Evolutionary conservation across 2,329 filamentous ascomycete species (phyloP).

Genomic region (Lasiodiplodia sp.): DNA sequence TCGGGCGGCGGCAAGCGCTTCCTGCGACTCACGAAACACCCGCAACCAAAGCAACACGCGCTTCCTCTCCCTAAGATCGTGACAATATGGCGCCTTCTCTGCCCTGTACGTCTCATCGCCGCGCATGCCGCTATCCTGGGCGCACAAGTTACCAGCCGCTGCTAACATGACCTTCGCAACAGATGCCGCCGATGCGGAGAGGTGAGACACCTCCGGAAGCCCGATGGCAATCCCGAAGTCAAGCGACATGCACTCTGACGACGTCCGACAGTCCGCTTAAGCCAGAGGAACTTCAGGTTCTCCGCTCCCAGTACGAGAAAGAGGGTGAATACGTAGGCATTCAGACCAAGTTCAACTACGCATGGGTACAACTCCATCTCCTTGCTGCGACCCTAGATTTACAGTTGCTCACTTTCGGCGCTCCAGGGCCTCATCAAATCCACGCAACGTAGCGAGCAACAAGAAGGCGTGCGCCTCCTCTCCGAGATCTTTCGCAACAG

Average conservation of each 20-base stretch:
- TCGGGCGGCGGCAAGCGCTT: slow-evolving; percentile 6
- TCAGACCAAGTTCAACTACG: slow-evolving; percentile 99
- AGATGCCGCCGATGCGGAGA: slow-evolving; percentile 99
- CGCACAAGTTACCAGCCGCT: not conserved
- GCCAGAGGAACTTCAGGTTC: slow-evolving; percentile 87
- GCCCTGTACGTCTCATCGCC: slow-evolving; percentile 16
- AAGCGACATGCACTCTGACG: slow-evolving; percentile 7
- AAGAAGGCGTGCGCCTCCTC: slow-evolving; percentile 90
- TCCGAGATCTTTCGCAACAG: slow-evolving; percentile 96
- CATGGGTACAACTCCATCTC: slow-evolving; percentile 75
- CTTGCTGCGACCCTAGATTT: not conserved
- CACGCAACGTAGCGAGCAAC: slow-evolving; percentile 80
- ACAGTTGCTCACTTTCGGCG: not conserved
- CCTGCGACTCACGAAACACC: not conserved
- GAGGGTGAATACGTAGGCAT: slow-evolving; percentile 96
- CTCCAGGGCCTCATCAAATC: slow-evolving; percentile 92
- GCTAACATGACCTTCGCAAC: slow-evolving; percentile 35
- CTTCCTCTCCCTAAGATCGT: not conserved
- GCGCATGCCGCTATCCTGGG: too few species aligned
- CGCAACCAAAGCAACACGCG: not conserved
- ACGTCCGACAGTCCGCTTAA: slow-evolving; percentile 74
- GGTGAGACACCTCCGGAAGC: slow-evolving; percentile 59
- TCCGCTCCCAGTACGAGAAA: slow-evolving; percentile 94
- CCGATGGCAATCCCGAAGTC: not conserved
- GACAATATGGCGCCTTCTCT: slow-evolving; percentile 25